These are phyloP conservation scores for Musa itinerans DNA, from an alignment of 176 grass and related monocot genomes.

Conservation along the genomic window DNA sequence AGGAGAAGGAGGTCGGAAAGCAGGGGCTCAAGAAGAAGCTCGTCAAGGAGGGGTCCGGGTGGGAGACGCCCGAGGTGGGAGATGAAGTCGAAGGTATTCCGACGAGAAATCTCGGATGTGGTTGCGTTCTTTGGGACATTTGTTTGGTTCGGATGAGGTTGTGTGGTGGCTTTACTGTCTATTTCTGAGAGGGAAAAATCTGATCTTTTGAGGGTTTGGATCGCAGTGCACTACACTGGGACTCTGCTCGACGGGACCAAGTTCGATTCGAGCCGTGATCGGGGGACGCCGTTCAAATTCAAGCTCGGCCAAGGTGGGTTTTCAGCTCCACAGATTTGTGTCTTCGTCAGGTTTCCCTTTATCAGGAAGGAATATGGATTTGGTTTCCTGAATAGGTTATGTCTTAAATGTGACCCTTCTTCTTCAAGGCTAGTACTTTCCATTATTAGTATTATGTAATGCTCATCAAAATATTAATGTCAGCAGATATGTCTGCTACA, in stretches of 20 bases:
- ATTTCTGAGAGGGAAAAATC: conserved; percentile 9
- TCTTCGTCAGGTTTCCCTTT: neutral
- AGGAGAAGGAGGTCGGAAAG: conserved; percentile 93
- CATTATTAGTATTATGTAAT: no score
- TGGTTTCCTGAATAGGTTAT: neutral
- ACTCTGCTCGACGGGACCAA: conserved; percentile 83
- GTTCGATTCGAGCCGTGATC: conserved; percentile 83
- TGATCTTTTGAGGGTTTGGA: neutral
- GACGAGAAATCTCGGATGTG: neutral
- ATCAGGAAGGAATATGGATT: neutral
- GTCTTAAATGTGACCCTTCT: no score
- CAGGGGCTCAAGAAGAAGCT: conserved; percentile 91
- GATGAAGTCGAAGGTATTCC: conserved; percentile 84
- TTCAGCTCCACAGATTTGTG: neutral
- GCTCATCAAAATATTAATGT: no score
- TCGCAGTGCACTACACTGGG: conserved; percentile 88
- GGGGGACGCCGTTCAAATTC: conserved; percentile 70
- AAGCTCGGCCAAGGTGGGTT: conserved; percentile 77
- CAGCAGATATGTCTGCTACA: no score
- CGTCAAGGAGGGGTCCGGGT: conserved; percentile 60
- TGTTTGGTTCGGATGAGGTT: neutral
- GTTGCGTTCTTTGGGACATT: neutral
- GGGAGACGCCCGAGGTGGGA: conserved; percentile 76
- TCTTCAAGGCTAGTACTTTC: no score
- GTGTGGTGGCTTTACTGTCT: neutral